Evolutionary conservation across 768 basidiomycete species (phyloP), one percentile per base, ranked within the genome.

Genomic region (Tricholoma sp.): DNA sequence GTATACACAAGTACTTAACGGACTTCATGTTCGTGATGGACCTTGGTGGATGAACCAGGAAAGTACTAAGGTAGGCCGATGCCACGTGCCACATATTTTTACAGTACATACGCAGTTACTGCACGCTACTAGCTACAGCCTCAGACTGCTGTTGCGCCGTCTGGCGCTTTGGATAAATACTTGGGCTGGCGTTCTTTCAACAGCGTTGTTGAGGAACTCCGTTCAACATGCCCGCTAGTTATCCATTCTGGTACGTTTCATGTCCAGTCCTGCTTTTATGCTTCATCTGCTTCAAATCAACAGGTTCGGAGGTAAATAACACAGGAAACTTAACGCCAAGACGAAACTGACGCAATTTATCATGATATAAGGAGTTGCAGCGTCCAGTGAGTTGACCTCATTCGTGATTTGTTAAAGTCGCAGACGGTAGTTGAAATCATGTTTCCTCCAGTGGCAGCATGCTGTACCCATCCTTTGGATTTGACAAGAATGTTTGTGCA

Each of bases 401-500:
- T 56, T 22, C 24, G 22, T 57, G 35, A 27, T 37, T 29, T 21
- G n/a, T n/a, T n/a, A n/a, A n/a, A n/a, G n/a, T n/a, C 24, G 24
- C 24, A 27, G 24, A 27, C 24, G 24, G 24, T 49, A 57, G 52
- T 19, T 56, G 14, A 49, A n/a, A n/a, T 31, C 39, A 56, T 51
- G 32, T 41, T 51, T 35, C 29, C 56, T 62, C 47, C 59, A 89
- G 89, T 91, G 83, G 90, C 91, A 39, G 86, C 90, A 27, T 83
- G 79, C 54, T 86, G 82, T 66, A 93, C 90, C 0, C 91, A 93
- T 74, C 91, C 91, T 37, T 70, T 93, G 55, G 91, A 93, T 71
- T 75, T 93, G 54, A 88, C 89, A 31, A 95, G 93, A 84, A 88
- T 92, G 85, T 89, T 58, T 59, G 83, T 74, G 27, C 16, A 21